Percentiles rank a stretch among this genome's conserved stretches.
These are phyloP conservation scores for Xylariales sp. DNA, from an alignment of 2,329 filamentous ascomycete species.

Conservation along the genomic window DNA sequence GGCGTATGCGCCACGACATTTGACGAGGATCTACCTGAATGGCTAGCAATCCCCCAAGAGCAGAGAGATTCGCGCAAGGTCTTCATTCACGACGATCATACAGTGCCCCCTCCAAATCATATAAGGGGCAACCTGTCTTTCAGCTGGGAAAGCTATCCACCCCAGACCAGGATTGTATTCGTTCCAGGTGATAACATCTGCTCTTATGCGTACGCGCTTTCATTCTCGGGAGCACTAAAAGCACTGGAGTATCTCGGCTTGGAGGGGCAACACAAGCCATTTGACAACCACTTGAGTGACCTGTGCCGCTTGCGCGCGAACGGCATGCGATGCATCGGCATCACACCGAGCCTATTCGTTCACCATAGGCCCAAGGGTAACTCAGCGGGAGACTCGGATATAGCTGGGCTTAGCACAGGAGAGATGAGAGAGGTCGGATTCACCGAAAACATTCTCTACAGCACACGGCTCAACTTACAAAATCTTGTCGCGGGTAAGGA, in stretches of 20 bases:
- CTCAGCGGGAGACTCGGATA: slow-evolving; percentile 22
- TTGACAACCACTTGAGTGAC: slow-evolving; percentile 28
- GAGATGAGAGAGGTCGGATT: slow-evolving; percentile 7
- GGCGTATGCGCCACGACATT: slow-evolving; percentile 41
- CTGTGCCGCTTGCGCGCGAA: slow-evolving; percentile 24
- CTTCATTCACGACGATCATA: slow-evolving; percentile 19
- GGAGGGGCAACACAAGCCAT: slow-evolving; percentile 23
- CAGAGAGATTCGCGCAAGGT: slow-evolving; percentile 12
- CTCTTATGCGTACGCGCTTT: slow-evolving; percentile 31
- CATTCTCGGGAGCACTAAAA: slow-evolving; percentile 25
- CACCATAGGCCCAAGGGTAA: slow-evolving; percentile 21
- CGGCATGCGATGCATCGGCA: slow-evolving; percentile 21
- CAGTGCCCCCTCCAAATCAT: slow-evolving; percentile 18
- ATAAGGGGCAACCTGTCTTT: slow-evolving; percentile 21
- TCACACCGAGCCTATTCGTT: slow-evolving; percentile 25
- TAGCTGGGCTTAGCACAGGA: slow-evolving; percentile 12
- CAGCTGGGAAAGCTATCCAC: slow-evolving; percentile 18
- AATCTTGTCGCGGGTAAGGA: not conserved
- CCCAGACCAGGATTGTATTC: slow-evolving; percentile 31
- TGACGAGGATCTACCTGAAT: slow-evolving; percentile 18
- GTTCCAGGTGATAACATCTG: slow-evolving; percentile 31
- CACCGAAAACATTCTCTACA: slow-evolving; percentile 6
- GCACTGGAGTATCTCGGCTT: slow-evolving; percentile 30
- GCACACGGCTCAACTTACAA: slow-evolving; percentile 4
- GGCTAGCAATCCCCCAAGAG: not conserved